These are phyloP conservation scores for Monosporascus cannonballus DNA, from an alignment of 2,329 filamentous ascomycete genomes.

Conservation along the genomic window DNA sequence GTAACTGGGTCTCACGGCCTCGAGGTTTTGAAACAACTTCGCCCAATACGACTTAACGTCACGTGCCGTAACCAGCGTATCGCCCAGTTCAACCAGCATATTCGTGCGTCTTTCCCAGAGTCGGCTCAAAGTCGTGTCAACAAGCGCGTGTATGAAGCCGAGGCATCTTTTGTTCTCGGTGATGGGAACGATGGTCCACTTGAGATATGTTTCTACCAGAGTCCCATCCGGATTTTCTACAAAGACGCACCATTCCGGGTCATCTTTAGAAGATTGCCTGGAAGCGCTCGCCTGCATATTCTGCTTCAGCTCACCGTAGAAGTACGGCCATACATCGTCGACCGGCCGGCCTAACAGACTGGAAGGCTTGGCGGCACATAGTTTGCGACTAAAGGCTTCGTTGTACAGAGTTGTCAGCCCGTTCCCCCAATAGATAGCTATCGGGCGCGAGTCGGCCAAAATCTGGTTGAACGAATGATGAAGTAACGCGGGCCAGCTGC, in stretches of 20 bases:
- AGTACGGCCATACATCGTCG: slow-evolving; percentile 54
- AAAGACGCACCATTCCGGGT: slow-evolving; percentile 41
- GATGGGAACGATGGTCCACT: slow-evolving; percentile 43
- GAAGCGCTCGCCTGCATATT: slow-evolving; percentile 30
- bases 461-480: slow-evolving; percentile 39
- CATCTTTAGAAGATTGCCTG: slow-evolving; percentile 27
- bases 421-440: slow-evolving; percentile 59
- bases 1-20: slow-evolving; percentile 35
- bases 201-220: slow-evolving; percentile 41
- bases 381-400: slow-evolving; percentile 55
- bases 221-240: slow-evolving; percentile 34
- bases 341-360: slow-evolving; percentile 54
- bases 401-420: slow-evolving; percentile 65
- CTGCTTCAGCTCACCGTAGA: slow-evolving; percentile 29
- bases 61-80: slow-evolving; percentile 35
- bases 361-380: slow-evolving; percentile 61
- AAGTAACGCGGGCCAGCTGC: slow-evolving; percentile 39
- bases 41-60: slow-evolving; percentile 43
- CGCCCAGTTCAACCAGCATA: slow-evolving; percentile 43
- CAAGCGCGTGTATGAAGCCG: slow-evolving; percentile 41
- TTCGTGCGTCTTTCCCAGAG: slow-evolving; percentile 44
- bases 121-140: slow-evolving; percentile 40
- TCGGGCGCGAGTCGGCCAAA: slow-evolving; percentile 39
- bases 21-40: slow-evolving; percentile 37
- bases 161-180: slow-evolving; percentile 34